These are phyloP conservation scores for Ottelia alismoides DNA, from an alignment of 106 monocot genomes.

Conservation along the genomic window DNA sequence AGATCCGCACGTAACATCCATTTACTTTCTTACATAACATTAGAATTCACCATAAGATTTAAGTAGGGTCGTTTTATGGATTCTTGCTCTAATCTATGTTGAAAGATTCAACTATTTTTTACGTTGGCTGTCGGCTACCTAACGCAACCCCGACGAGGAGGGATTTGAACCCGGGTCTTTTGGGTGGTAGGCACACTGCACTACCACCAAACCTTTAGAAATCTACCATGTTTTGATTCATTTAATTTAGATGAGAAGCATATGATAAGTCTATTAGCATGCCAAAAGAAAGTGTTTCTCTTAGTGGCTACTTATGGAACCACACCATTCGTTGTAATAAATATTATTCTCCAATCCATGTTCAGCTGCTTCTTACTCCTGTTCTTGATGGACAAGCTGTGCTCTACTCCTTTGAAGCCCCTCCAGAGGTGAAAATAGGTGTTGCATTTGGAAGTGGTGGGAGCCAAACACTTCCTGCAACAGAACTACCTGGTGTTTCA, in stretches of 20 bases:
- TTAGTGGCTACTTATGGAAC: neutral
- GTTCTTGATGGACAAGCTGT: conserved; percentile 93
- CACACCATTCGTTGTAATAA: neutral
- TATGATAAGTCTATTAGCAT: neutral
- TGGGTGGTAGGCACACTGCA: too few relatives aligned
- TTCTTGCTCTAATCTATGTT: too few relatives aligned
- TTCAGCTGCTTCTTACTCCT: conserved; percentile 63
- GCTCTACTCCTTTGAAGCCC: conserved; percentile 87
- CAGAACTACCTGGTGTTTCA: conserved; percentile 87
- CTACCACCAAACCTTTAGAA: too few relatives aligned
- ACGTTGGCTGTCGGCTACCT: too few relatives aligned
- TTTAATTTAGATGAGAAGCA: neutral
- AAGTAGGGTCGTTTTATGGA: too few relatives aligned
- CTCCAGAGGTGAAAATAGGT: conserved; percentile 75
- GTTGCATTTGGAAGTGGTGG: conserved; percentile 86
- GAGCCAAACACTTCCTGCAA: conserved; percentile 77
- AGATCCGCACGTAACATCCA: too few relatives aligned
- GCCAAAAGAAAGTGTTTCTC: too few relatives aligned
- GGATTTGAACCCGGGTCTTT: too few relatives aligned
- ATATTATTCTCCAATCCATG: neutral
- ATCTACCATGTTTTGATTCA: neutral
- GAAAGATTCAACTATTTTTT: too few relatives aligned
- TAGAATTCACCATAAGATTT: too few relatives aligned
- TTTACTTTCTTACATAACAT: too few relatives aligned
- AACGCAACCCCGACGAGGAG: too few relatives aligned